These are phyloP conservation scores for Lathyrus sativus DNA, from an alignment of 306 rosid genomes.

Conservation along the genomic window DNA sequence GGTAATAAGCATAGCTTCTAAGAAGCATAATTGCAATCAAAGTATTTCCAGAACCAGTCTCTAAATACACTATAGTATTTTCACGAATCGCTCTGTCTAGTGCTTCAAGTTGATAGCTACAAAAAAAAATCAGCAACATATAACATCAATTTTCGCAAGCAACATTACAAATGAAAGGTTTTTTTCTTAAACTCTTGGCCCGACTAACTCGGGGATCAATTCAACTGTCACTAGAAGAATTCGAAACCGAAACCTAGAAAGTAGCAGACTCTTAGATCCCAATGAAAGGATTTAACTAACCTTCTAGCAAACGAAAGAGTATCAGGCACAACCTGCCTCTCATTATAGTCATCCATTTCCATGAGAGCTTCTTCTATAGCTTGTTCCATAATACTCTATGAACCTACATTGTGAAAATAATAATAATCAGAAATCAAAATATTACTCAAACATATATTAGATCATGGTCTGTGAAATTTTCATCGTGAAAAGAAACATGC, in stretches of 20 bases:
- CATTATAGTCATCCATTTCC: slow-evolving; percentile 33
- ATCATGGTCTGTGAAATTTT: no score
- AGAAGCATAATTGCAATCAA: slow-evolving; percentile 85
- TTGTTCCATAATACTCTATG: slow-evolving; percentile 35
- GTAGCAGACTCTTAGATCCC: no score
- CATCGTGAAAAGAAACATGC: no score
- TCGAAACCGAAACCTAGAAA: neutral
- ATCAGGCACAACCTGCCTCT: slow-evolving; percentile 33
- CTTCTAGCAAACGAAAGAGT: slow-evolving; percentile 70
- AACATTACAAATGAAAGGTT: no score
- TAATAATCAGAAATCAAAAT: no score
- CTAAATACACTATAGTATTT: no score
- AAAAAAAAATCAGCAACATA: slow-evolving; percentile 10
- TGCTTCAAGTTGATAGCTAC: slow-evolving; percentile 86
- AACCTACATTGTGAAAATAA: neutral
- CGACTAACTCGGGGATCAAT: no score
- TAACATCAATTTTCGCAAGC: neutral
- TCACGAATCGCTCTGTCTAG: slow-evolving; percentile 57
- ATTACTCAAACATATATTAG: no score
- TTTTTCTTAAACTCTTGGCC: no score
- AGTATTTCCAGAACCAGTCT: slow-evolving; percentile 92
- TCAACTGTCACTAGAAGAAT: neutral
- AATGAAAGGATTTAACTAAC: slow-evolving; percentile 29
- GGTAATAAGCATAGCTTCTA: slow-evolving; percentile 61
- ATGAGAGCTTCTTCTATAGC: slow-evolving; percentile 26